Conservation (phyloP, 2,329 filamentous ascomycete genomes). For the Monosporascus sp. region DNA sequence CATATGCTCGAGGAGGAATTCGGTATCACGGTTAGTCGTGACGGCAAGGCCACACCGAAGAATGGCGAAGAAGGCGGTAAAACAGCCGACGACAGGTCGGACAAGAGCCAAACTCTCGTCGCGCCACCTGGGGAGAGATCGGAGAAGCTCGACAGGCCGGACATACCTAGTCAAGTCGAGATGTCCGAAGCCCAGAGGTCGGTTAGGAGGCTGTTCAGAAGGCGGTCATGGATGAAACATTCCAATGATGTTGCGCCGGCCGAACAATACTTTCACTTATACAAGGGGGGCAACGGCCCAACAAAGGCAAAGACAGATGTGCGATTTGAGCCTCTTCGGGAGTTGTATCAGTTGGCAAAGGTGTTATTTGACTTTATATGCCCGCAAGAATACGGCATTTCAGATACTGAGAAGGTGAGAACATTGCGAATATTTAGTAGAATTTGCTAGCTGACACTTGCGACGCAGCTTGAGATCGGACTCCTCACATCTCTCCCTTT, state of each 20-base stretch:
- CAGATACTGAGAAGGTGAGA: slow-evolving; percentile 73
- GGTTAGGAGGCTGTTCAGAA: slow-evolving; percentile 50
- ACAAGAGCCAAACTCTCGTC: slow-evolving; percentile 28
- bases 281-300: slow-evolving; percentile 63
- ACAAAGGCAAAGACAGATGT: slow-evolving; percentile 77
- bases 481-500: slow-evolving; percentile 88
- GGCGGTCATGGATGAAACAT: slow-evolving; percentile 55
- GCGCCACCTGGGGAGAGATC: slow-evolving; percentile 20
- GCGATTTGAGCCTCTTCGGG: slow-evolving; percentile 79
- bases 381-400: slow-evolving; percentile 96
- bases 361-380: slow-evolving; percentile 98
- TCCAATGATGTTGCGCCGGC: slow-evolving; percentile 50
- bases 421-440: background rate
- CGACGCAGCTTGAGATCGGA: slow-evolving; percentile 74
- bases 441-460: background rate
- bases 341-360: slow-evolving; percentile 90
- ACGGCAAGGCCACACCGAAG: slow-evolving; percentile 31
- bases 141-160: slow-evolving; percentile 19
- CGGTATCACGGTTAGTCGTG: slow-evolving; percentile 35
- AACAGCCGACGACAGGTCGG: slow-evolving; percentile 35
- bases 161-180: slow-evolving; percentile 23
- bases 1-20: slow-evolving; percentile 70
- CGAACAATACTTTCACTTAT: slow-evolving; percentile 84
- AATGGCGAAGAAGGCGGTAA: slow-evolving; percentile 35
- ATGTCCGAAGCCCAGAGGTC: slow-evolving; percentile 28